Conservation (phyloP, 371 early-diverging fungal species). For the Rhizopus arrhizus region DNA sequence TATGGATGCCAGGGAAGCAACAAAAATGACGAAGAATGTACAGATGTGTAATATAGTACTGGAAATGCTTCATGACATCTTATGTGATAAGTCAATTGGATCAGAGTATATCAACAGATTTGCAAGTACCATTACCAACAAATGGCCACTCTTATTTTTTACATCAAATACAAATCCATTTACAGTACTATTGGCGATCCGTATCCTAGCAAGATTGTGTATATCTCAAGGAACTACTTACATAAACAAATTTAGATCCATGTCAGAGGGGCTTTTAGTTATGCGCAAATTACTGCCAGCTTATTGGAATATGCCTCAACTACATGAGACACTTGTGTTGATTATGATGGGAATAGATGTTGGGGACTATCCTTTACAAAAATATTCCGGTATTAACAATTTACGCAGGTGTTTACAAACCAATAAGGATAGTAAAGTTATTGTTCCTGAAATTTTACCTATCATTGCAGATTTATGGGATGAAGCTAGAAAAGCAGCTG, state of each 20-base stretch:
- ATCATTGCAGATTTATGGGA: slow-evolving; percentile 37
- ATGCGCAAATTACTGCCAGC: slow-evolving; percentile 56
- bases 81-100: slow-evolving; percentile 50
- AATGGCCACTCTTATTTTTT: slow-evolving; percentile 75
- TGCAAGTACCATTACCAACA: slow-evolving; percentile 64
- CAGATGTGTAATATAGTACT: slow-evolving; percentile 70
- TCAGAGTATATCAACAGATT: slow-evolving; percentile 48
- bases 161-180: slow-evolving; percentile 56
- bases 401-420: slow-evolving; percentile 41
- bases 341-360: slow-evolving; percentile 68
- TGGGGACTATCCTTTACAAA: slow-evolving; percentile 50
- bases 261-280: slow-evolving; percentile 66
- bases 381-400: slow-evolving; percentile 51
- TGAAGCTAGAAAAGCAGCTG: slow-evolving; percentile 27
- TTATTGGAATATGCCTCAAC: slow-evolving; percentile 64
- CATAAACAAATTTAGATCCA: slow-evolving; percentile 55
- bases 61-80: slow-evolving; percentile 72
- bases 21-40: slow-evolving; percentile 38
- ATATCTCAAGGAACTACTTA: slow-evolving; percentile 57
- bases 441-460: slow-evolving; percentile 42
- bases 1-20: slow-evolving; percentile 39
- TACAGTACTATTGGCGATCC: slow-evolving; percentile 61
- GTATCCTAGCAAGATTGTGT: slow-evolving; percentile 62
- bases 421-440: slow-evolving; percentile 11
- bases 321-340: slow-evolving; percentile 61